Conservation (phyloP, 768 basidiomycete species). For the Lactarius vividus region DNA sequence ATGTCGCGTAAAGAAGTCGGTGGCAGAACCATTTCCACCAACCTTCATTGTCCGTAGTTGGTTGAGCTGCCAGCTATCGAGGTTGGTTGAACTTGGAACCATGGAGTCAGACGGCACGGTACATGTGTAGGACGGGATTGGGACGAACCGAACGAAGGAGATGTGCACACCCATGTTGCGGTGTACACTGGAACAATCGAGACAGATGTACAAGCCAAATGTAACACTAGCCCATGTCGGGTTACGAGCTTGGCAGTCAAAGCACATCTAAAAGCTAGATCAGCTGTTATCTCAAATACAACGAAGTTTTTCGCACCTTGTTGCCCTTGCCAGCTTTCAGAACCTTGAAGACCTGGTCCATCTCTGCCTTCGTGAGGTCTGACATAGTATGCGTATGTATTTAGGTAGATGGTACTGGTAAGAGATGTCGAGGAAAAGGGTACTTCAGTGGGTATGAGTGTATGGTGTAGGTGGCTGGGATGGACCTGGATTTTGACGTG, state of each 20-base stretch:
- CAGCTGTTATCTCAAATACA: not conserved
- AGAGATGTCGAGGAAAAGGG: not conserved
- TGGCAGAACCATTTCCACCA: constrained; percentile 84
- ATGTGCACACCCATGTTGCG: constrained; percentile 98
- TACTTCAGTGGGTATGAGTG: not conserved
- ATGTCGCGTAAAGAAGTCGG: constrained; percentile 87
- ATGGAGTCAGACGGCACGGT: not conserved
- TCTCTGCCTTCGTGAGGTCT: constrained; percentile 82
- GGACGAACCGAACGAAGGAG: constrained; percentile 84
- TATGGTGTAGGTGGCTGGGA: not conserved
- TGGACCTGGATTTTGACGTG: not conserved
- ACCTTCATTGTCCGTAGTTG: constrained; percentile 97
- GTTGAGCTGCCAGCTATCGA: constrained; percentile 88
- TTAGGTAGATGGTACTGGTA: not conserved
- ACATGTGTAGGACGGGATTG: not conserved
- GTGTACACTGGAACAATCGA: constrained; percentile 94
- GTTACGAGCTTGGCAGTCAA: constrained; percentile 93
- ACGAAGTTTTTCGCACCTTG: constrained; percentile 48
- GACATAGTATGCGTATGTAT: constrained; percentile 43
- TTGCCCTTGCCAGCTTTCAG: constrained; percentile 85
- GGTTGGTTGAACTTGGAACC: constrained; percentile 79
- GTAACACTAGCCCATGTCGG: constrained; percentile 98
- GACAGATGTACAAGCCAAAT: constrained; percentile 94
- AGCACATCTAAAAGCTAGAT: constrained; percentile 61
- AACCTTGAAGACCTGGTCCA: constrained; percentile 80